Evolutionary conservation across 2,329 filamentous ascomycete species (phyloP).

Genomic region (Arthrobotrys musiformis): DNA sequence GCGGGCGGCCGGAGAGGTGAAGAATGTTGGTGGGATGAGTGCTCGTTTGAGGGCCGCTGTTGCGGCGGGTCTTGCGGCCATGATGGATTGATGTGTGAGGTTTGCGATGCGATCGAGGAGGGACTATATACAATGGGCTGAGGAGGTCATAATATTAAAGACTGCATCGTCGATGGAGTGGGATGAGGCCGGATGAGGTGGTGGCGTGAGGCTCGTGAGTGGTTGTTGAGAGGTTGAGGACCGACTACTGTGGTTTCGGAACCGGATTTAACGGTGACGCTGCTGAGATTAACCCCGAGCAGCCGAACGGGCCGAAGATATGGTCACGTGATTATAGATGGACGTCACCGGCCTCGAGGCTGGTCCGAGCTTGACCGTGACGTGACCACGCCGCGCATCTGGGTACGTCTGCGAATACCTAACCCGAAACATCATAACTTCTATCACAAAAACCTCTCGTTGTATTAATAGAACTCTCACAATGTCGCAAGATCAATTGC

Average conservation of each 20-base stretch:
- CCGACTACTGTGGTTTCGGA: conserved; percentile 26
- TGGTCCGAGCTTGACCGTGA: neutral
- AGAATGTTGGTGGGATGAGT: conserved; percentile 39
- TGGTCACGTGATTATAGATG: neutral
- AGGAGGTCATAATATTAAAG: conserved; percentile 30
- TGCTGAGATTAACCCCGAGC: neutral
- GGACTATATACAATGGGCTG: conserved; percentile 7
- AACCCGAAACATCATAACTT: no score
- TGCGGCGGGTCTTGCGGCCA: conserved; percentile 40
- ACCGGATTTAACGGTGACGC: conserved; percentile 10
- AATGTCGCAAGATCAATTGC: no score
- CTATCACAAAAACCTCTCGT: no score
- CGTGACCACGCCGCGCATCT: neutral
- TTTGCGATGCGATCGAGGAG: neutral
- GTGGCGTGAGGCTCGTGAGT: conserved; percentile 37
- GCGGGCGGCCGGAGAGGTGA: conserved; percentile 44
- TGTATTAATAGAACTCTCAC: no score
- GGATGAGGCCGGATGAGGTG: conserved; percentile 3
- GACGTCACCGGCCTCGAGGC: neutral
- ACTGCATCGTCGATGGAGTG: neutral
- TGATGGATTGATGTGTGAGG: neutral
- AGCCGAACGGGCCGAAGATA: neutral
- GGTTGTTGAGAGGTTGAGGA: conserved; percentile 13
- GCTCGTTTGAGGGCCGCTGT: conserved; percentile 31
- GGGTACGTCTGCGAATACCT: no score